Conservation (phyloP, 208 protist species). For the Polymyxa betae region DNA sequence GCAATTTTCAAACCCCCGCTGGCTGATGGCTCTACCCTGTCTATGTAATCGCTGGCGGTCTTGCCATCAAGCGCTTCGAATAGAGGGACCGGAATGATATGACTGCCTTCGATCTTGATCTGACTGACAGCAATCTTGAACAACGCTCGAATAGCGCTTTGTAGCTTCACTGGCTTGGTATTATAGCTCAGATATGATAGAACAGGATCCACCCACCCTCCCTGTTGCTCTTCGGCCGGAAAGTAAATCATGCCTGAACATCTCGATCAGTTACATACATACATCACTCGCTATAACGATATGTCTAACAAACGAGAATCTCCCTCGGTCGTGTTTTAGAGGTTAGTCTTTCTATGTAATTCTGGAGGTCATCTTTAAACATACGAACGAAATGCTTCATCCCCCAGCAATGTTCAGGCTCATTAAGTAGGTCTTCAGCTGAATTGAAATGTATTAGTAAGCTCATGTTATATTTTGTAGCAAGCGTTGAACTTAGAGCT, state of each 20-base stretch:
- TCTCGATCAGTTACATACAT: no score
- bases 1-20: slow-evolving; percentile 60
- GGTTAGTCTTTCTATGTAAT: background rate
- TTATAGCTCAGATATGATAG: slow-evolving; percentile 43
- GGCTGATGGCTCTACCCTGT: slow-evolving; percentile 61
- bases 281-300: no score
- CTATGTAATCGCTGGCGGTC: slow-evolving; percentile 60
- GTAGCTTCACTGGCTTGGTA: background rate
- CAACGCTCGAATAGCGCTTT: background rate
- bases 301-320: slow-evolving; percentile 58
- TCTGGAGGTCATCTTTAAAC: background rate
- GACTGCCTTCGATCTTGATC: slow-evolving; percentile 27
- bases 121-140: slow-evolving; percentile 22
- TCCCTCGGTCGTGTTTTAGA: background rate
- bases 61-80: slow-evolving; percentile 57
- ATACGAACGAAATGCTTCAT: background rate
- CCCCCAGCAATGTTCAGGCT: background rate
- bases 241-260: slow-evolving; percentile 64
- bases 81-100: slow-evolving; percentile 52
- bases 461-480: background rate
- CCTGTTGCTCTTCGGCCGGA: background rate
- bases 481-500: background rate
- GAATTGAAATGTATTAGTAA: slow-evolving; percentile 8
- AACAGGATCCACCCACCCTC: slow-evolving; percentile 54
- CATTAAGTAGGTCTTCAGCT: background rate